Base-by-base conservation (phyloP, 108 stramenopile species). In the Cyclostephanos tholiformis region DNA sequence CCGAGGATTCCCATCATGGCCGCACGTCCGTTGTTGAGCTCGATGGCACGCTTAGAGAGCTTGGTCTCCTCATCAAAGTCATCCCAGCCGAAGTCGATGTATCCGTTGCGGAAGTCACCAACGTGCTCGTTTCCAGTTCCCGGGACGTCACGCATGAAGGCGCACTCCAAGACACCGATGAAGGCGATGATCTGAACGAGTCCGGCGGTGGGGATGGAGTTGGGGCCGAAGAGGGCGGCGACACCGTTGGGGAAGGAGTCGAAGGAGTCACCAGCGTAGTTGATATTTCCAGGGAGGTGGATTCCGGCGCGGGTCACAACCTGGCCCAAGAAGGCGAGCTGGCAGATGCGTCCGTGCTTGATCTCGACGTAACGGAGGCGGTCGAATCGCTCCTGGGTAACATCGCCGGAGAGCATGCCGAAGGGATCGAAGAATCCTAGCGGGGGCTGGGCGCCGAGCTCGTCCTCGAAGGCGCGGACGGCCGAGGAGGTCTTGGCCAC, bases 21-120 rank as follows among this genome's bases (percentile, higher is more conserved):
- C 10, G 93, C 92, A 60, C 95, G 91, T 49, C 95, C 95, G 70
- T 96, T 89, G 90, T 96, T 96, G 69, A 96, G 88, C 79, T 96
- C 95, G 65, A 95, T 90, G 63, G 89, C 94, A 46, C 92, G 77
- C 89, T 96, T 96, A 4, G 4, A 6, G 36, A 36, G 36, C 36
- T 36, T 85, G 75, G 84, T 82, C 48, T 80, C 85, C 14, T 83
- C 83, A 62, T 76, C 77, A 68, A 88, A 85, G 60, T 49, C 64
- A 70, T 88, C 84, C 87, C 87, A 88, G 36, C 87, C 87, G 60
- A 82, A 84, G 76, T 88, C 87, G 63, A 88, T 43, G 78, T 52
- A 44, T 10, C 69, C 81, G 80, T 88, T 88, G 38, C 87, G 85
- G 87, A 88, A 88, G 66, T 88, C 86, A 60, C 86, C 86, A 39